Conservation (phyloP, 2,329 filamentous ascomycete genomes). For the Cytospora mali region DNA sequence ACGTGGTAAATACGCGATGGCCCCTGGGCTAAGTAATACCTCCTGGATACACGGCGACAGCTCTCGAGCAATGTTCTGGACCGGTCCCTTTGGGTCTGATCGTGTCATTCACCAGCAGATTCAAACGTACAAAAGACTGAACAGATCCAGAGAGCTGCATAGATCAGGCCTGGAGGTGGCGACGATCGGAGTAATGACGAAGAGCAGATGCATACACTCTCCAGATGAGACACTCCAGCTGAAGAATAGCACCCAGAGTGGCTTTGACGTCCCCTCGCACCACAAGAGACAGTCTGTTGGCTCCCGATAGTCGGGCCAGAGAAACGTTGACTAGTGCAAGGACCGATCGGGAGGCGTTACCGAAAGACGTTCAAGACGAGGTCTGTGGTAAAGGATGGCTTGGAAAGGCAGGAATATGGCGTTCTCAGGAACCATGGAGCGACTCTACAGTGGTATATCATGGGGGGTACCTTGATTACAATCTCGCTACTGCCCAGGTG, state of each 20-base stretch:
- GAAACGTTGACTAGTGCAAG: conserved; percentile 18
- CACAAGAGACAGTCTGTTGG: conserved; percentile 11
- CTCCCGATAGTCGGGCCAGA: conserved; percentile 3
- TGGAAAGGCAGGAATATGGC: conserved; percentile 9
- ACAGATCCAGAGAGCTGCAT: conserved; percentile 1
- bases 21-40: background rate
- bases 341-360: conserved; percentile 17
- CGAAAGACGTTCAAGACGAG: conserved; percentile 17
- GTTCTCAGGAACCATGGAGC: conserved; percentile 10
- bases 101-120: conserved; percentile 3
- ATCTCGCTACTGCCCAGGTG: background rate
- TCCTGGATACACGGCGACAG: conserved; percentile 6
- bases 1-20: background rate
- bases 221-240: conserved; percentile 3
- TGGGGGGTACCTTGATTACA: background rate
- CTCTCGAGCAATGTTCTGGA: background rate
- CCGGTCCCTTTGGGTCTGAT: background rate
- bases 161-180: background rate
- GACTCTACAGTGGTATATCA: background rate
- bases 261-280: conserved; percentile 5
- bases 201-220: background rate
- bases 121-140: conserved; percentile 19
- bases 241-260: conserved; percentile 1
- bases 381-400: conserved; percentile 27
- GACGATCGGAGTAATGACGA: conserved; percentile 7